Conservation (phyloP, 2,329 filamentous ascomycete genomes). For the Fusarium guadeloupense region DNA sequence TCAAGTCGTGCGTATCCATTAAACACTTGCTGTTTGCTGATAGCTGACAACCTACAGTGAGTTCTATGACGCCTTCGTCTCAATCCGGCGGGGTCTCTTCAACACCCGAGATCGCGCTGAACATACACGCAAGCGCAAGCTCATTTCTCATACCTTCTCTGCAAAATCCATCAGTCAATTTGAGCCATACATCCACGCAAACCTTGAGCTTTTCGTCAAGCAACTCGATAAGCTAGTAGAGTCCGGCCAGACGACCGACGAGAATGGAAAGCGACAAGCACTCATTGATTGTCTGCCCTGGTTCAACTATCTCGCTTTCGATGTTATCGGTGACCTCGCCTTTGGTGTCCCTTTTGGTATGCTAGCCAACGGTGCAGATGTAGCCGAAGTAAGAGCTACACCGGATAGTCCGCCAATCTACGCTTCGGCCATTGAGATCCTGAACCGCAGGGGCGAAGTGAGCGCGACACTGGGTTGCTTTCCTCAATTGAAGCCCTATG, state of each 20-base stretch:
- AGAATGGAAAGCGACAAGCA: conserved; percentile 68
- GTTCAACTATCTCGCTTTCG: conserved; percentile 69
- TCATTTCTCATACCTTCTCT: conserved; percentile 86
- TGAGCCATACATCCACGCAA: conserved; percentile 86
- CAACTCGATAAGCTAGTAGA: conserved; percentile 74
- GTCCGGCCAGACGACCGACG: conserved; percentile 58
- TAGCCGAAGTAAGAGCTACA: conserved; percentile 75
- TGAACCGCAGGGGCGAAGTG: conserved; percentile 89
- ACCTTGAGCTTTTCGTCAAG: conserved; percentile 76
- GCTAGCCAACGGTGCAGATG: conserved; percentile 78
- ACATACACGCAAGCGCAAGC: conserved; percentile 89
- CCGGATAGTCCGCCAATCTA: conserved; percentile 71
- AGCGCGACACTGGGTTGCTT: conserved; percentile 80
- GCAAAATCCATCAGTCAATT: conserved; percentile 84
- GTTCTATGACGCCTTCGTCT: conserved; percentile 93
- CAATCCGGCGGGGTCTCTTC: conserved; percentile 85
- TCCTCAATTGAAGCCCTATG: conserved; percentile 80
- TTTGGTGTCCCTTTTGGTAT: conserved; percentile 69
- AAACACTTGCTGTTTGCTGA: fast-evolving
- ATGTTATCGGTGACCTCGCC: conserved; percentile 59
- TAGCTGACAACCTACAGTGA: conserved; percentile 59
- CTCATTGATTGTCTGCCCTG: conserved; percentile 79
- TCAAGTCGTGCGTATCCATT: conserved; percentile 67
- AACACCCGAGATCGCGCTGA: conserved; percentile 85
- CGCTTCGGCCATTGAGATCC: conserved; percentile 83